Evolutionary conservation across 1,139 yeast species (phyloP).

Genomic region (Kurtzmaniella quercitrusa): DNA sequence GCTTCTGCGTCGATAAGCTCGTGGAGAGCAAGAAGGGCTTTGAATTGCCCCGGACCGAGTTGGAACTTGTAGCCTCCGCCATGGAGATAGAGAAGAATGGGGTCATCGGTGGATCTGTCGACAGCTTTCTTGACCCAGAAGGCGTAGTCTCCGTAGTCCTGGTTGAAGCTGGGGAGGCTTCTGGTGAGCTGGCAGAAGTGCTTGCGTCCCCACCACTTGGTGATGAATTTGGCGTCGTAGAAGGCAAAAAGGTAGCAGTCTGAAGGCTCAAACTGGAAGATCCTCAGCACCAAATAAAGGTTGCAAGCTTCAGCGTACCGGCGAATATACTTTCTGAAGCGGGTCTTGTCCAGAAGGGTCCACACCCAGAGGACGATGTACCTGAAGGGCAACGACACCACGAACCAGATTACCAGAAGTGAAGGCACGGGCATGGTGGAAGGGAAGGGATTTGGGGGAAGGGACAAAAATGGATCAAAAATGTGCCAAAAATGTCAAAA

Average conservation of each 20-base stretch:
- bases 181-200: not conserved
- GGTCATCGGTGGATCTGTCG: conserved; percentile 24
- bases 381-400: not conserved
- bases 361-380: not conserved
- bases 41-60: conserved; percentile 30
- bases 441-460: too few species aligned
- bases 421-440: not conserved
- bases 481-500: too few species aligned
- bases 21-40: conserved; percentile 26
- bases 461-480: too few species aligned
- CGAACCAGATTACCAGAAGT: not conserved
- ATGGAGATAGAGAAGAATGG: conserved; percentile 36
- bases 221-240: conserved; percentile 2
- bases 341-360: not conserved
- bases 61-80: conserved; percentile 45
- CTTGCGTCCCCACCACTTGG: not conserved
- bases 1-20: conserved; percentile 24
- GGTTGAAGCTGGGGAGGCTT: conserved; percentile 27
- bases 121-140: conserved; percentile 33
- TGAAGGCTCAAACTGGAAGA: not conserved
- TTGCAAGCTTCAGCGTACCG: not conserved
- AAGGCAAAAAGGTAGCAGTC: conserved; percentile 4
- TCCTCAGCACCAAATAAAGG: not conserved
- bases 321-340: not conserved
- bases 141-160: conserved; percentile 26